Base-by-base conservation (phyloP, 129 eudicot genomes). In the Artemisia tridentata region DNA sequence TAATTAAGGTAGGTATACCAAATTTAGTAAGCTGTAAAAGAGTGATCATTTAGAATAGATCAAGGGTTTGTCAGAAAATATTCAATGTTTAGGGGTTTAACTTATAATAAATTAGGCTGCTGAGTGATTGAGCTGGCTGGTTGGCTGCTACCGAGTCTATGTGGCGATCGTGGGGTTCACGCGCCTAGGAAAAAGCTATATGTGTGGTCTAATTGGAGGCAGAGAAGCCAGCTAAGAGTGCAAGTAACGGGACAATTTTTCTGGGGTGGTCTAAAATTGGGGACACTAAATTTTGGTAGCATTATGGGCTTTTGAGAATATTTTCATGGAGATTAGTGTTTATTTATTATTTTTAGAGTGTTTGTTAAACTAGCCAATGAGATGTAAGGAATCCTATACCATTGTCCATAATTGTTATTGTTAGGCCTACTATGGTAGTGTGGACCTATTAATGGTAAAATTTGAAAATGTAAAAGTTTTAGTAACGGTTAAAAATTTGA, bases 161-260 rank as follows among this genome's bases (percentile, higher is more conserved):
- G 67, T 75, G 66, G 68, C 29, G 63, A 34, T 2, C 56, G 81
- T 77, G 76, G 41, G 3, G 0, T 41, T 14, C 58, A 77, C 81
- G 81, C 72, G 59, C 76, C 27, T 61, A 0, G 62, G 62, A 50
- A 31, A 45, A 71, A 48, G 52, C 68, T 52, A 67, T 46, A 31
- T 38, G 45, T 38, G 72, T 78, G 67, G 71, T 72, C 81, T 18
- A 46, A 71, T 34, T 10, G 31, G 67, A 73, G 77, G 62, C 60
- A 60, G 65, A 16, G 61, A 61, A 15, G 72, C 72, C 81, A 71
- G 81, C 81, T 71, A 77, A 62, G 65, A 10, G 67, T 53, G 56
- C 56, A 51, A 51, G 65, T 25, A 71, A 77, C 81, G 76, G 76
- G 31, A 71, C 81, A 77, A 25, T 52, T 61, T 23, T 23, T 54